These are phyloP conservation scores for Salix dunnii DNA, from an alignment of 345 rosid species.

Conservation along the genomic window DNA sequence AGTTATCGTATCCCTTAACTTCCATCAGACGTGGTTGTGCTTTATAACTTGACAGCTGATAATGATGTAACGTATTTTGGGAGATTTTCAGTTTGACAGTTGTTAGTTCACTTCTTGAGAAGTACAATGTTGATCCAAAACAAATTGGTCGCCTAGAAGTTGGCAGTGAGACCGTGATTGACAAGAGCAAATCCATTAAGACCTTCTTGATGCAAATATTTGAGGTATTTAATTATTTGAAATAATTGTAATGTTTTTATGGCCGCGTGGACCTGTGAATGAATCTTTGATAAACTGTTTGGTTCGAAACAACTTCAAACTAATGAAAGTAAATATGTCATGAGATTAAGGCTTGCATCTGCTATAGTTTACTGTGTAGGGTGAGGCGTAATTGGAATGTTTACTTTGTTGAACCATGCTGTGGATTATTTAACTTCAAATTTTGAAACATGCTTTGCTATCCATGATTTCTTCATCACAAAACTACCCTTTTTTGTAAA, in stretches of 20 bases:
- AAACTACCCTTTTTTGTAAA: not conserved
- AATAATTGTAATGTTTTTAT: not conserved
- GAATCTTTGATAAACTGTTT: not conserved
- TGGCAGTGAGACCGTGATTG: slow-evolving; percentile 98
- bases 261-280: not conserved
- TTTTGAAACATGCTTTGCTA: not conserved
- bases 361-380: not conserved
- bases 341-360: not conserved
- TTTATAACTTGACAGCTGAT: slow-evolving; percentile 5
- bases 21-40: not conserved
- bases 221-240: slow-evolving; percentile 52
- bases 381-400: not conserved
- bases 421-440: not conserved
- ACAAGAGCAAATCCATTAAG: slow-evolving; percentile 98
- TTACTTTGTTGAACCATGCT: not conserved
- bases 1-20: not conserved
- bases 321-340: not conserved
- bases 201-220: slow-evolving; percentile 98
- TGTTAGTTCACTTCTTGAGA: slow-evolving; percentile 85
- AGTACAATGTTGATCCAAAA: slow-evolving; percentile 82
- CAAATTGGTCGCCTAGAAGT: slow-evolving; percentile 97
- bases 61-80: not conserved
- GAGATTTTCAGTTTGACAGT: slow-evolving; percentile 65
- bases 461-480: not conserved
- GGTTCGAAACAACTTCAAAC: not conserved